A percentile compares a stretch with the other conserved stretches of the same genome.
phyloP scores from a whole-genome alignment of 192 early-diverging fungal species.

The Gaertneriomyces sp. region DNA sequence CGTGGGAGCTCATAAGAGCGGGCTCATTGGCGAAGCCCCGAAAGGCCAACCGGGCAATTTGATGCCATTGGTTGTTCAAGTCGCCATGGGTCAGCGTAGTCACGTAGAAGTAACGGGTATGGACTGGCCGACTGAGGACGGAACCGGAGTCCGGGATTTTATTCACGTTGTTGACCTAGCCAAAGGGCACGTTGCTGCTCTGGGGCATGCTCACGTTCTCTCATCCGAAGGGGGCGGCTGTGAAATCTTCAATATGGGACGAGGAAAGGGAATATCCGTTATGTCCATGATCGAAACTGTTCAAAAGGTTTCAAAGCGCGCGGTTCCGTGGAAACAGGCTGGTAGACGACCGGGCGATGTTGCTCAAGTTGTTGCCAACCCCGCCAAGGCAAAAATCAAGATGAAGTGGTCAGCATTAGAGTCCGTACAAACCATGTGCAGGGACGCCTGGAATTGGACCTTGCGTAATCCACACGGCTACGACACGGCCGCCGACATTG shows the following conservation, averaged over 20 bases:
- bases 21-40: conserved; percentile 80
- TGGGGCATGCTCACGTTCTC: conserved; percentile 35
- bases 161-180: conserved; percentile 90
- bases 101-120: conserved; percentile 75
- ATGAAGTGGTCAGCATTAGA: conserved; percentile 63
- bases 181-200: conserved; percentile 74
- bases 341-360: conserved; percentile 79
- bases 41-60: conserved; percentile 79
- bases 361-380: conserved; percentile 78
- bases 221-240: conserved; percentile 40
- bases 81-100: conserved; percentile 67
- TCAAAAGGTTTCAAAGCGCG: conserved; percentile 56
- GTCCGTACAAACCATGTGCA: conserved; percentile 62
- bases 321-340: conserved; percentile 56
- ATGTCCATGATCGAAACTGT: conserved; percentile 76
- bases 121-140: conserved; percentile 84
- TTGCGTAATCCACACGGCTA: conserved; percentile 66
- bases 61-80: conserved; percentile 80
- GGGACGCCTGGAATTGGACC: conserved; percentile 72
- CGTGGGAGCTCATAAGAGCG: conserved; percentile 78
- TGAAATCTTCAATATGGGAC: conserved; percentile 77
- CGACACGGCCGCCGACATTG: not conserved
- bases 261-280: conserved; percentile 78
- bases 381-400: conserved; percentile 55
- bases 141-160: conserved; percentile 81